A percentile compares a stretch with the other conserved stretches of the same genome.
Evolutionary conservation across 2,329 filamentous ascomycete species (phyloP).

Genomic region (Ilyonectria destructans): DNA sequence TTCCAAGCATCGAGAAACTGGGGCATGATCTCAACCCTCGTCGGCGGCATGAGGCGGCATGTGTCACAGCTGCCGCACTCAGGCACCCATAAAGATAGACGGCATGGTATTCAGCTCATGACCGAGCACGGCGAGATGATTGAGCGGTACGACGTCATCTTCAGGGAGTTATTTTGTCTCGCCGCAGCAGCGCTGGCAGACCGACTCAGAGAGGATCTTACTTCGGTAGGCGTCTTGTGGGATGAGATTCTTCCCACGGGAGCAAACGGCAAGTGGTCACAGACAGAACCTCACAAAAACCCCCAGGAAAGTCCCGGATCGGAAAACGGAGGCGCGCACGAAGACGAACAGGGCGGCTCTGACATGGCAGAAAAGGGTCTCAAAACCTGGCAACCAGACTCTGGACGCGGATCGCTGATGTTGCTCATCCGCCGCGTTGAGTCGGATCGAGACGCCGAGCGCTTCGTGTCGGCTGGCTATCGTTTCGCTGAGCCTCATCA

Average conservation of each 20-base stretch:
- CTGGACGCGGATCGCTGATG: conserved; percentile 84
- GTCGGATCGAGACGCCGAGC: conserved; percentile 71
- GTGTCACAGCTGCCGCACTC: conserved; percentile 66
- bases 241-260: conserved; percentile 83
- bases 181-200: conserved; percentile 83
- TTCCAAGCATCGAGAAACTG: conserved; percentile 87
- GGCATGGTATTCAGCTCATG: conserved; percentile 60
- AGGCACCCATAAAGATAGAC: conserved; percentile 39
- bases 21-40: conserved; percentile 76
- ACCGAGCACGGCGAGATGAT: conserved; percentile 72
- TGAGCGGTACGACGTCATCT: conserved; percentile 81
- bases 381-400: conserved; percentile 52
- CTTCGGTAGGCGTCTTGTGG: conserved; percentile 79
- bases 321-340: conserved; percentile 30
- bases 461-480: conserved; percentile 80
- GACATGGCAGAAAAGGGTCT: conserved; percentile 60
- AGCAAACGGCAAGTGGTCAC: conserved; percentile 48
- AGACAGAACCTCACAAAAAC: conserved; percentile 35
- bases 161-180: conserved; percentile 88
- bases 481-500: conserved; percentile 82
- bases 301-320: conserved; percentile 29
- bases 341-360: conserved; percentile 48
- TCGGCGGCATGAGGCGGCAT: conserved; percentile 82
- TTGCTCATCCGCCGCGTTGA: conserved; percentile 81
- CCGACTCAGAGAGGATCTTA: conserved; percentile 75